phyloP scores from a whole-genome alignment of 2,329 filamentous ascomycete genomes.

The Diatrype stigma region DNA sequence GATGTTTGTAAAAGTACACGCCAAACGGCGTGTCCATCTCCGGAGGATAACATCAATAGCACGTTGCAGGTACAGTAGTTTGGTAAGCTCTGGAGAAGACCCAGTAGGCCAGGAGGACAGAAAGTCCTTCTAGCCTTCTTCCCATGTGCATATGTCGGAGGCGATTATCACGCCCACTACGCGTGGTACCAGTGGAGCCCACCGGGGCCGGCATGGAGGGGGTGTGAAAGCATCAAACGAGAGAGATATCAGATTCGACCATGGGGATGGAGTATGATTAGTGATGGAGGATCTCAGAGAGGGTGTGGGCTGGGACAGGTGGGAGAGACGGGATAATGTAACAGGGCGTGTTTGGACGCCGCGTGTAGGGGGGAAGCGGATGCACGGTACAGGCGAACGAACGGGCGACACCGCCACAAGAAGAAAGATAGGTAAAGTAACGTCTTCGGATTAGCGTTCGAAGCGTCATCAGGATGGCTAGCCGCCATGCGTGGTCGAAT shows the following conservation, averaged over 20 bases:
- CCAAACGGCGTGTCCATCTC: background rate
- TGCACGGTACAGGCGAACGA: background rate
- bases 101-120: no score
- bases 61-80: background rate
- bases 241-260: constrained; percentile 1
- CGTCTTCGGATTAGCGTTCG: constrained; percentile 4
- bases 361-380: background rate
- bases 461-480: background rate
- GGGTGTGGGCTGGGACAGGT: background rate
- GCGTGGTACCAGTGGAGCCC: constrained; percentile 27
- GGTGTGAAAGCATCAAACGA: constrained; percentile 19
- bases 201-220: constrained; percentile 17
- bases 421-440: background rate
- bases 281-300: background rate
- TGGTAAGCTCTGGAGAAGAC: no score
- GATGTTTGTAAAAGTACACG: background rate
- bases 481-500: background rate
- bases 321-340: background rate
- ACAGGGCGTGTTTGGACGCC: background rate
- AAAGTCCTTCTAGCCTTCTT: constrained; percentile 13
- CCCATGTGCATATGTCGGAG: constrained; percentile 36
- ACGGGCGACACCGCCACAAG: background rate
- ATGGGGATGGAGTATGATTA: background rate
- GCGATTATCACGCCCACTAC: constrained; percentile 28
- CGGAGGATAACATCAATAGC: constrained; percentile 1